Evolutionary conservation across 192 early-diverging fungal species (phyloP), one percentile per base, ranked within the genome.

Genomic region (Linnemannia schmuckeri): DNA sequence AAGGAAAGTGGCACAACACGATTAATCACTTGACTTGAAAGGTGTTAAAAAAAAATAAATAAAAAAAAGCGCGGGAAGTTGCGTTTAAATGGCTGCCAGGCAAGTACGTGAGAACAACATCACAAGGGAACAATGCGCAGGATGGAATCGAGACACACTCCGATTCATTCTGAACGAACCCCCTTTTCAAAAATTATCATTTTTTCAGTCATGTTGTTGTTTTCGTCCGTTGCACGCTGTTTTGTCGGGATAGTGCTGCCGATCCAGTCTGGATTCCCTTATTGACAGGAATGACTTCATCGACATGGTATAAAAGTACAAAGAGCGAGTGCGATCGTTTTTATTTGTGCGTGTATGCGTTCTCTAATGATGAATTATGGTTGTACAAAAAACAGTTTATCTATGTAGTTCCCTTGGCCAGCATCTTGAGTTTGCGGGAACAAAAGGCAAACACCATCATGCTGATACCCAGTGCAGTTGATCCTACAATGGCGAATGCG

Each of bases 401-500:
- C 68, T 55, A 87, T 0, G 85, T 78, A 3, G 85, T 81, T 42
- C 85, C 85, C 35, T 82, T 88, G 35, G 87, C 81, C 0, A 83
- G 78, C 47, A 44, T 47, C 40, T 79, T 82, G 1, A 88, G 77
- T 55, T 88, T 88, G 20, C 87, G 63, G 22, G 82, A 80, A 42
- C 87, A 88, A 54, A 79, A 88, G 20, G 75, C 63, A 73, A 88
- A 88, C 0, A 88, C 87, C 77, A 83, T 82, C 81, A 80, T 80
- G 49, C 87, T 88, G 40, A 88, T 77, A 18, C 87, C 81, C 22
- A 82, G 49, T 5, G 87, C 87, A 15, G 82, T 82, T 6, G 81
- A 79, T 24, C 77, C 82, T 2, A 98, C 94, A 17, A 91, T 81
- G 15, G 89, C 86, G 87, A 98, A 98, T 1, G 94, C 94, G 54